Percentiles rank a stretch among this genome's conserved stretches.
phyloP scores from a whole-genome alignment of 495 filamentous ascomycete genomes.

The Xylaria scruposa region DNA sequence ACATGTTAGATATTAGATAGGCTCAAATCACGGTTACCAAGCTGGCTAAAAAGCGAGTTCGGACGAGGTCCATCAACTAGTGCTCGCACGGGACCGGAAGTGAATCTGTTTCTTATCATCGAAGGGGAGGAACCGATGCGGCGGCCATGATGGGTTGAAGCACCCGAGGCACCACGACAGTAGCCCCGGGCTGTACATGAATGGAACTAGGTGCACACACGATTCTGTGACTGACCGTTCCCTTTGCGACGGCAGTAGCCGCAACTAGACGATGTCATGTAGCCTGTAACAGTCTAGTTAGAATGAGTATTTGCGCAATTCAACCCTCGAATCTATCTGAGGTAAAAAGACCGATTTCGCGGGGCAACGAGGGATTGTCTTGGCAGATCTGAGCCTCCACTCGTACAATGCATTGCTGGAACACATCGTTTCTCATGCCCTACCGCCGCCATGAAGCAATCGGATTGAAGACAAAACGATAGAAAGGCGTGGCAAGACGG shows the following conservation, averaged over 20 bases:
- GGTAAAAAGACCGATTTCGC: not conserved
- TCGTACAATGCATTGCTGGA: not conserved
- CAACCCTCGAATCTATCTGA: slow-evolving; percentile 1
- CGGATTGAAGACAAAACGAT: slow-evolving; percentile 2
- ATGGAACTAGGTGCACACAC: slow-evolving; percentile 36
- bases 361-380: not conserved
- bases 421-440: not conserved
- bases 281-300: slow-evolving; percentile 44
- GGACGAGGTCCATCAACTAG: slow-evolving; percentile 7
- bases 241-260: slow-evolving; percentile 57
- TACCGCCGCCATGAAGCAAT: slow-evolving; percentile 1
- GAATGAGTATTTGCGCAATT: not conserved
- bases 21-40: slow-evolving; percentile 39
- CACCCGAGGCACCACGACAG: slow-evolving; percentile 20
- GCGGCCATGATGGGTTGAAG: slow-evolving; percentile 27
- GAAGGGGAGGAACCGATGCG: not conserved
- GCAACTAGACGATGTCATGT: slow-evolving; percentile 55
- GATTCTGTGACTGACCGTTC: slow-evolving; percentile 52
- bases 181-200: slow-evolving; percentile 16
- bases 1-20: slow-evolving; percentile 37
- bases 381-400: slow-evolving; percentile 15
- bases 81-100: slow-evolving; percentile 1
- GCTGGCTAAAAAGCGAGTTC: slow-evolving; percentile 32
- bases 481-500: slow-evolving; percentile 1
- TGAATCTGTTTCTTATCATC: not conserved